Conservation (phyloP, 441 rosid genomes). For the Bruguiera hainesii region DNA sequence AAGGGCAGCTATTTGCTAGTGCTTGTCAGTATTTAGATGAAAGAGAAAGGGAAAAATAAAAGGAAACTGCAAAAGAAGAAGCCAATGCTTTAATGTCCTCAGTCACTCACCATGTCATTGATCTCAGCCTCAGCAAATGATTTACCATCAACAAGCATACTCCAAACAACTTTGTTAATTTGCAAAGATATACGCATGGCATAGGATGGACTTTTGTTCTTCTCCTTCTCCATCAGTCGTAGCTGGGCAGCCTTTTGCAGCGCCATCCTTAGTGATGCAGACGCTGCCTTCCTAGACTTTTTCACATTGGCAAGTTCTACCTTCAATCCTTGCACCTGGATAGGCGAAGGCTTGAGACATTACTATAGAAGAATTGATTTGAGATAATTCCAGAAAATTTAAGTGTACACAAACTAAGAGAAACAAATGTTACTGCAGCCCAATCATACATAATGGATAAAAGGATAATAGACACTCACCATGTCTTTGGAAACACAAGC, state of each 20-base stretch:
- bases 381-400: neutral
- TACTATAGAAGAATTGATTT: constrained; percentile 1
- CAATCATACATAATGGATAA: too few relatives aligned
- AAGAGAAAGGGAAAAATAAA: neutral
- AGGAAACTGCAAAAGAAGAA: constrained; percentile 4
- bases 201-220: constrained; percentile 94
- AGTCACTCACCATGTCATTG: constrained; percentile 84
- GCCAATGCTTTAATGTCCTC: constrained; percentile 10
- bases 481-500: too few relatives aligned
- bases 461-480: too few relatives aligned
- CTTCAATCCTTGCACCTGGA: constrained; percentile 76
- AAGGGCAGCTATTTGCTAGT: too few relatives aligned
- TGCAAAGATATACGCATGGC: constrained; percentile 96
- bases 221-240: constrained; percentile 87
- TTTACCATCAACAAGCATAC: constrained; percentile 97
- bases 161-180: constrained; percentile 88
- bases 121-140: constrained; percentile 98
- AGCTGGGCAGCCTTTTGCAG: constrained; percentile 90
- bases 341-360: constrained; percentile 12
- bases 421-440: too few relatives aligned
- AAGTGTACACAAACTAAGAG: neutral
- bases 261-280: constrained; percentile 57
- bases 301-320: constrained; percentile 59
- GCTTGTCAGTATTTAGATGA: neutral
- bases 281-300: constrained; percentile 73